A percentile compares a stretch with the other conserved stretches of the same genome.
Evolutionary conservation across 1,284 basidiomycete species (phyloP).

Genomic region (Ceratobasidium sp.): DNA sequence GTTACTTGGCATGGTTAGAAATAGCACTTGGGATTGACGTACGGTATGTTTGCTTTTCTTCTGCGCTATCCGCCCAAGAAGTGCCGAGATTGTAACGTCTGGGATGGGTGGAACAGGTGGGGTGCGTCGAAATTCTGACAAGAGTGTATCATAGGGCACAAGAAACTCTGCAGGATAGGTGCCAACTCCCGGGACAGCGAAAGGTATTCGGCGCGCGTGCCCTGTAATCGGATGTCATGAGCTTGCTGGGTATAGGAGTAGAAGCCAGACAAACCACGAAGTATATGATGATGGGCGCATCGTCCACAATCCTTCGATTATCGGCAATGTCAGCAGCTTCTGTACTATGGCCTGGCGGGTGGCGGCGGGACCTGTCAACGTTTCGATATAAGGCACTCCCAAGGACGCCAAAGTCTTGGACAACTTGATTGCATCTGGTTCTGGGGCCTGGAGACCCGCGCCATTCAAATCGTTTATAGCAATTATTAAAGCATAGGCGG

Average conservation of each 20-base stretch:
- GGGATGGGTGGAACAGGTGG: not conserved
- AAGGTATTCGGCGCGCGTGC: not conserved
- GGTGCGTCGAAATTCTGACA: too few species aligned
- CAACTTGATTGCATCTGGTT: conserved; percentile 8
- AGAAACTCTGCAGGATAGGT: not conserved
- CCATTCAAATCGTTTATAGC: conserved; percentile 18
- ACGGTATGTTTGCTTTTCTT: conserved; percentile 31
- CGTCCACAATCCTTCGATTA: not conserved
- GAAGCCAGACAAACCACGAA: not conserved
- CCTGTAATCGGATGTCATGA: not conserved
- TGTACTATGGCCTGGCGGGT: conserved; percentile 30
- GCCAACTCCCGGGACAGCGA: conserved; percentile 6
- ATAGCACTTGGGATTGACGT: not conserved
- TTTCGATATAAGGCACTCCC: conserved; percentile 6
- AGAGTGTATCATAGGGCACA: conserved; percentile 10
- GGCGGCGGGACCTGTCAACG: conserved; percentile 7
- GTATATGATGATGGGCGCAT: conserved; percentile 24
- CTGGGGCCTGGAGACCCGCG: conserved; percentile 14
- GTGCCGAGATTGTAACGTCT: conserved; percentile 28
- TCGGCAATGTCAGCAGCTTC: not conserved
- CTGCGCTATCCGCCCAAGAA: conserved; percentile 20
- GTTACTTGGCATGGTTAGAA: too few species aligned
- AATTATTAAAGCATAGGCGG: conserved; percentile 31
- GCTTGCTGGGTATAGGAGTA: not conserved
- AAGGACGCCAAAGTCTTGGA: not conserved